These are phyloP conservation scores for Tylopilus sp. DNA, from an alignment of 768 basidiomycete genomes.

Conservation along the genomic window DNA sequence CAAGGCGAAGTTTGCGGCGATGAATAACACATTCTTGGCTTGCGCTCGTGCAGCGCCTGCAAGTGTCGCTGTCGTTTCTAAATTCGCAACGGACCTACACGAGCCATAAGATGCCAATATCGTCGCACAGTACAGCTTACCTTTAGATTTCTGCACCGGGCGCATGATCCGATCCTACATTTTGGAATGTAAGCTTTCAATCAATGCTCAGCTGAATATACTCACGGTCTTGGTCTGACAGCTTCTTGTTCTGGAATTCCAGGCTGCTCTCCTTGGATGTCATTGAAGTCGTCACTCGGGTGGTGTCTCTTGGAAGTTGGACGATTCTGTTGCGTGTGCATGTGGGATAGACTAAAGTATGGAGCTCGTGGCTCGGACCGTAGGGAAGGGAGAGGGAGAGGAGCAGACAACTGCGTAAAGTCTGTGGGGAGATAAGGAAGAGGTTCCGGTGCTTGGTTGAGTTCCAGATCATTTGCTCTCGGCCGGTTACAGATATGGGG, in stretches of 20 bases:
- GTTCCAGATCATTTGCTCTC: constrained; percentile 6
- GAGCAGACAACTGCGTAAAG: constrained; percentile 32
- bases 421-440: constrained; percentile 19
- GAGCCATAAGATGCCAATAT: neutral
- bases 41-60: constrained; percentile 69
- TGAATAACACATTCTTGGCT: constrained; percentile 75
- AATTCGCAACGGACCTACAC: constrained; percentile 83
- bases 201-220: neutral
- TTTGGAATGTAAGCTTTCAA: constrained; percentile 1
- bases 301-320: constrained; percentile 21
- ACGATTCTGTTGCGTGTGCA: constrained; percentile 2
- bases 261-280: constrained; percentile 10
- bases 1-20: constrained; percentile 77
- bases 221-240: constrained; percentile 24
- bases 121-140: constrained; percentile 21
- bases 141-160: constrained; percentile 62
- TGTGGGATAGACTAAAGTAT: constrained; percentile 13
- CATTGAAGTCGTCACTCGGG: constrained; percentile 14
- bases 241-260: constrained; percentile 24
- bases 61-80: constrained; percentile 65
- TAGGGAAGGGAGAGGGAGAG: constrained; percentile 27
- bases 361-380: constrained; percentile 29
- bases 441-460: constrained; percentile 15
- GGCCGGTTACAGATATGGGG: constrained; percentile 13
- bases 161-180: constrained; percentile 56